Evolutionary conservation across 768 basidiomycete genomes (phyloP), one percentile per base, ranked within the genome.

Genomic region (Daedaleopsis nitida): DNA sequence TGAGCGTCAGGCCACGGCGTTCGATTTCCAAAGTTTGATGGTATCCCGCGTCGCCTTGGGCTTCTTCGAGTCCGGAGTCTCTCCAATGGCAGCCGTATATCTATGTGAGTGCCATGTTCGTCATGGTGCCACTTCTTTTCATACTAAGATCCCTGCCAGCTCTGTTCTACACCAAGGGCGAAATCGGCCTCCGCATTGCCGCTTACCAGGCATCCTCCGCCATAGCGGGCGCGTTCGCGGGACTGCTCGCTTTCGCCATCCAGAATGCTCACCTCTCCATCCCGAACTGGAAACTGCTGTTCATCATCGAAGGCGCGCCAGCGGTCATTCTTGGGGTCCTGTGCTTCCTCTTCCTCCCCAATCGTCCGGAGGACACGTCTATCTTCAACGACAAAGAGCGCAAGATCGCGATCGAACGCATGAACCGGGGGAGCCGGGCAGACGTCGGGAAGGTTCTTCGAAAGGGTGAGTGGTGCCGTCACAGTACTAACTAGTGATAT

Each of bases 161-260:
- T 0, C 80, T 89, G 58, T 92, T 88, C 69, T 92, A 92, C 68
- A 92, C 89, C 1, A 88, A 84, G 67, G 66, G 77, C 4, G 91
- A 92, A 69, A 80, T 92, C 66, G 91, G 91, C 34, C 73, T 89
- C 50, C 83, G 91, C 52, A 83, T 87, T 81, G 89, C 88, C 1
- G 84, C 90, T 67, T 92, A 90, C 87, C 92, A 92, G 60, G 88
- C 88, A 10, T 93, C 91, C 68, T 90, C 91, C 6, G 90, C 92
- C 4, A 83, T 91, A 7, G 88, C 91, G 5, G 91, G 91, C 23
- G 92, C 91, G 6, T 92, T 93, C 62, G 91, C 90, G 13, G 91
- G 91, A n/a, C 75, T 92, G 45, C 83, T 93, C 42, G 91, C 92
- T 3, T 93, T 88, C 63, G 92, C 89, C 2, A 78, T 92, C 14